These are phyloP conservation scores for Corylus heterophylla DNA, from an alignment of 306 rosid genomes.

Conservation along the genomic window DNA sequence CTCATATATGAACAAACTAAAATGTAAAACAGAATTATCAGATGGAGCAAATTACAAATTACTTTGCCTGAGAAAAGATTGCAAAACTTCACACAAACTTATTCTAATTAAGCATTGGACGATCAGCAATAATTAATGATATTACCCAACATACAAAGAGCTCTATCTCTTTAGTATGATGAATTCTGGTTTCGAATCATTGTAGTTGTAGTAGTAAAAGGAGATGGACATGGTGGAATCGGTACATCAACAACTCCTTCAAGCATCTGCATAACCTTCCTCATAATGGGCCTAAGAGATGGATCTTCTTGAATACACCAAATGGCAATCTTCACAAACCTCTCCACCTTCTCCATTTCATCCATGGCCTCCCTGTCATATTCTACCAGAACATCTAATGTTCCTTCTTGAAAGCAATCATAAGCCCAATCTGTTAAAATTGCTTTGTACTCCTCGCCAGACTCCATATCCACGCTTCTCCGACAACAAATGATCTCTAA, in stretches of 20 bases:
- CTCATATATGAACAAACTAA: too few relatives aligned
- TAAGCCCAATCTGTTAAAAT: slow-evolving; percentile 24
- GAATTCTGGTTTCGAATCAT: too few relatives aligned
- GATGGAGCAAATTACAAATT: too few relatives aligned
- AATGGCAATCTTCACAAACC: slow-evolving; percentile 28
- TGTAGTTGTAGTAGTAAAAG: neutral
- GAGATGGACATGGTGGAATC: slow-evolving; percentile 33
- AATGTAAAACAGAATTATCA: too few relatives aligned
- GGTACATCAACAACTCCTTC: slow-evolving; percentile 38
- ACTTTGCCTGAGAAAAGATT: too few relatives aligned
- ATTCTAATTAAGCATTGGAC: too few relatives aligned
- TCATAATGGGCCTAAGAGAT: slow-evolving; percentile 33
- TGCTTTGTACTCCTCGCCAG: neutral
- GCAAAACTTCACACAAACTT: too few relatives aligned
- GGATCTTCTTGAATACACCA: slow-evolving; percentile 43
- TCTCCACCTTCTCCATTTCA: slow-evolving; percentile 26
- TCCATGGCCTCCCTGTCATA: slow-evolving; percentile 17
- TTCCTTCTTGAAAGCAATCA: slow-evolving; percentile 12
- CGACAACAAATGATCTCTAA: neutral
- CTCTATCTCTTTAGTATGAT: too few relatives aligned
- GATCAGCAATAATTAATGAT: too few relatives aligned
- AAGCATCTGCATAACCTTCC: slow-evolving; percentile 36
- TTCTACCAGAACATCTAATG: slow-evolving; percentile 11
- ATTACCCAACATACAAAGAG: too few relatives aligned
- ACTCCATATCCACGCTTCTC: slow-evolving; percentile 10